Conservation (phyloP, 2,329 filamentous ascomycete species). For the Penicillium sp. region DNA sequence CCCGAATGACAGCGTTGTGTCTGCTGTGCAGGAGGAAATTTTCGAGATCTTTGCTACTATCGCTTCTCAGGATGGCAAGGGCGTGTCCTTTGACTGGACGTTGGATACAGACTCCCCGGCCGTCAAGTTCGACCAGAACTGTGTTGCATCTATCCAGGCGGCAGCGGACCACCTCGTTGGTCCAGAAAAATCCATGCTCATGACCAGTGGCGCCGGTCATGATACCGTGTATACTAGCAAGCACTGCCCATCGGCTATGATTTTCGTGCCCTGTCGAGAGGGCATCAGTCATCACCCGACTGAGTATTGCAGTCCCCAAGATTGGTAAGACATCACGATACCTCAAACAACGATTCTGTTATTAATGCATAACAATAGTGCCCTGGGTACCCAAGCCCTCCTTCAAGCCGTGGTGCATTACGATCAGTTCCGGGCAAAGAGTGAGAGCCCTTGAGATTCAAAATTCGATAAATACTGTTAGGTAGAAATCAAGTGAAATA, state of each 20-base stretch:
- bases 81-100: constrained; percentile 53
- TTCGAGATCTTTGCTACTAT: constrained; percentile 57
- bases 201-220: constrained; percentile 61
- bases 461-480: no score
- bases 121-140: constrained; percentile 62
- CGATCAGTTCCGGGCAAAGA: constrained; percentile 12
- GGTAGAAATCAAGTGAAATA: no score
- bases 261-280: constrained; percentile 61
- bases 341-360: no score
- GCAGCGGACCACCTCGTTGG: constrained; percentile 58
- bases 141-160: constrained; percentile 60
- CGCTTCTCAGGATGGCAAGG: constrained; percentile 54
- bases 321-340: constrained; percentile 25
- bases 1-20: constrained; percentile 54
- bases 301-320: constrained; percentile 56
- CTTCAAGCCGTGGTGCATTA: constrained; percentile 48
- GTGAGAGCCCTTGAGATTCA: no score
- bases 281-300: constrained; percentile 61
- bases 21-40: constrained; percentile 56
- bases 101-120: constrained; percentile 60
- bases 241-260: constrained; percentile 60
- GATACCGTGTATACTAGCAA: constrained; percentile 59
- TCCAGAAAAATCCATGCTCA: constrained; percentile 44
- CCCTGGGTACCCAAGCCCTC: constrained; percentile 46
- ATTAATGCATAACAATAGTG: constrained; percentile 14